Percentiles rank a stretch among this genome's conserved stretches.
Evolutionary conservation across 176 grass and related monocot species (phyloP).

Genomic region (sorghum (Sorghum bicolor)): DNA sequence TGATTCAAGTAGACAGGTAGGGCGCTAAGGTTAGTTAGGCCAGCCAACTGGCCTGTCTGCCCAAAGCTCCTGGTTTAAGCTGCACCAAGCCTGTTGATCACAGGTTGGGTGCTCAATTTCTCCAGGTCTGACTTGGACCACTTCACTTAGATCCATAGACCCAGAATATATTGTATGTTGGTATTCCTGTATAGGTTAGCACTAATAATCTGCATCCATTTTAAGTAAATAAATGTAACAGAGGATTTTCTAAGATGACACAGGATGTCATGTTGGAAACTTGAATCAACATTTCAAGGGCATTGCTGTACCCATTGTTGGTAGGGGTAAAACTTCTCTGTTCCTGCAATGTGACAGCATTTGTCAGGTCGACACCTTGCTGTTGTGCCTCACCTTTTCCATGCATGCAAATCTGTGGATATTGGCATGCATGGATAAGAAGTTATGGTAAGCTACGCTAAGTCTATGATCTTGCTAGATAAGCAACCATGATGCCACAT

Average conservation of each 20-base stretch:
- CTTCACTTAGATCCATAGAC: neutral
- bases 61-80: neutral
- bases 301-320: neutral
- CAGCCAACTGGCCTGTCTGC: neutral
- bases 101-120: neutral
- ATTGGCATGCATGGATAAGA: neutral
- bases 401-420: neutral
- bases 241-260: neutral
- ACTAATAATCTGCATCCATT: neutral
- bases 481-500: neutral
- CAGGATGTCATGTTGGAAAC: neutral
- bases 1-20: neutral
- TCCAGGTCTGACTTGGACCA: neutral
- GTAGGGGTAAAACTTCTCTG: neutral
- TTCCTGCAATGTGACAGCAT: neutral
- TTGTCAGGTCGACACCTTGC: neutral
- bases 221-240: neutral
- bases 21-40: neutral
- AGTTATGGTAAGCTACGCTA: conserved; percentile 8
- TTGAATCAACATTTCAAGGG: neutral
- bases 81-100: neutral
- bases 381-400: neutral
- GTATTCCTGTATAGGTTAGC: neutral
- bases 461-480: neutral
- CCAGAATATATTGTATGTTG: neutral